These are phyloP conservation scores for Lecanicillium sp. DNA, from an alignment of 2,329 filamentous ascomycete species.

Conservation along the genomic window DNA sequence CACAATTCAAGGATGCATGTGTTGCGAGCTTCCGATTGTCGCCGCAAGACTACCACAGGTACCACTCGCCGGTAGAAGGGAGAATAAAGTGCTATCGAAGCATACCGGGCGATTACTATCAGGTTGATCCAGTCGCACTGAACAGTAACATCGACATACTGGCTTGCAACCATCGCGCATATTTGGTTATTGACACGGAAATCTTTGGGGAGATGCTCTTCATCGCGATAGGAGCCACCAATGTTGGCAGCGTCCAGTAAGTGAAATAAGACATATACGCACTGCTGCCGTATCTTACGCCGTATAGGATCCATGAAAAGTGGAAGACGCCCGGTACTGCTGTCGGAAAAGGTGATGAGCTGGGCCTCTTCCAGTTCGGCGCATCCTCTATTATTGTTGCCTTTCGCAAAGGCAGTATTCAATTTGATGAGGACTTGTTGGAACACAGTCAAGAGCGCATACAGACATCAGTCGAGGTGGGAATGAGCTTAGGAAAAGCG, in stretches of 20 bases:
- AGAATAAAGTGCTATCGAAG: conserved; percentile 26
- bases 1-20: conserved; percentile 23
- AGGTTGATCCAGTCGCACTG: conserved; percentile 28
- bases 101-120: conserved; percentile 34
- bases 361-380: conserved; percentile 32
- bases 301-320: conserved; percentile 24
- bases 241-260: conserved; percentile 32
- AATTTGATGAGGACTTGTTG: conserved; percentile 29
- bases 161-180: conserved; percentile 28
- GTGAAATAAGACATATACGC: conserved; percentile 7
- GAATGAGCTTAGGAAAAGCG: conserved; percentile 24
- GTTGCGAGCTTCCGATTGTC: conserved; percentile 33
- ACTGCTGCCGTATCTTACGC: not conserved
- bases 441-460: conserved; percentile 22
- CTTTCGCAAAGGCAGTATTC: conserved; percentile 26
- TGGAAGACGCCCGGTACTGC: conserved; percentile 19
- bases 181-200: conserved; percentile 26
- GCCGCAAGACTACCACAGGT: conserved; percentile 38
- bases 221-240: conserved; percentile 30
- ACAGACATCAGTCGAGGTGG: conserved; percentile 28
- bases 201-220: conserved; percentile 33
- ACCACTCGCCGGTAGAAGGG: conserved; percentile 33
- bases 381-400: conserved; percentile 32
- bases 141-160: conserved; percentile 27
- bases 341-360: conserved; percentile 30